phyloP scores from a whole-genome alignment of 1,139 yeast genomes.

The Geotrichum histeridarum region DNA sequence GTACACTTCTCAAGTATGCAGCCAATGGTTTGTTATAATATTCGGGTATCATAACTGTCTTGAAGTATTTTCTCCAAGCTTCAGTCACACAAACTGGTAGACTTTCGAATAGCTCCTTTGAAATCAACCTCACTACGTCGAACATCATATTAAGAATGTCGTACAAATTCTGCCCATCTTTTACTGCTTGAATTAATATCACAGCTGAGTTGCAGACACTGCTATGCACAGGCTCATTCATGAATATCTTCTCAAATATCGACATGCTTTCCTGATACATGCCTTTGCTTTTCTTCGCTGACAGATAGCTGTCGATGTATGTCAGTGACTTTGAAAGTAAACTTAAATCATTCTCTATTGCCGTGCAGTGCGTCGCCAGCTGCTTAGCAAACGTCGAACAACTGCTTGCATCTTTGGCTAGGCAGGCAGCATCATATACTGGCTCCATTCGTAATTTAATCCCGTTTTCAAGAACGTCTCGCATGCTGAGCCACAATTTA shows the following conservation, averaged over 20 bases:
- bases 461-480: neutral
- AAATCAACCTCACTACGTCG: no score
- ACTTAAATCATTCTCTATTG: neutral
- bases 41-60: neutral
- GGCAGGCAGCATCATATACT: neutral
- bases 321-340: neutral
- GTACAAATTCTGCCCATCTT: no score
- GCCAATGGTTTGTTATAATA: neutral
- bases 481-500: neutral
- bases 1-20: neutral
- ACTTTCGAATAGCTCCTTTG: no score
- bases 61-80: no score
- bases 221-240: no score
- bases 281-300: neutral
- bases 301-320: neutral
- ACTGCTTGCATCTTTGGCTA: neutral
- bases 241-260: no score
- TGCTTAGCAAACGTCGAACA: neutral
- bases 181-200: no score
- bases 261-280: neutral
- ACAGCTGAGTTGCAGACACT: no score
- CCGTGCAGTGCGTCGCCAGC: neutral
- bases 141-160: no score
- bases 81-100: no score
- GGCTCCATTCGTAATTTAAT: neutral